Percentiles rank a stretch among this genome's conserved stretches.
Evolutionary conservation across 352 stramenopile genomes (phyloP).

Genomic region (Globisporangium recalcitrans): DNA sequence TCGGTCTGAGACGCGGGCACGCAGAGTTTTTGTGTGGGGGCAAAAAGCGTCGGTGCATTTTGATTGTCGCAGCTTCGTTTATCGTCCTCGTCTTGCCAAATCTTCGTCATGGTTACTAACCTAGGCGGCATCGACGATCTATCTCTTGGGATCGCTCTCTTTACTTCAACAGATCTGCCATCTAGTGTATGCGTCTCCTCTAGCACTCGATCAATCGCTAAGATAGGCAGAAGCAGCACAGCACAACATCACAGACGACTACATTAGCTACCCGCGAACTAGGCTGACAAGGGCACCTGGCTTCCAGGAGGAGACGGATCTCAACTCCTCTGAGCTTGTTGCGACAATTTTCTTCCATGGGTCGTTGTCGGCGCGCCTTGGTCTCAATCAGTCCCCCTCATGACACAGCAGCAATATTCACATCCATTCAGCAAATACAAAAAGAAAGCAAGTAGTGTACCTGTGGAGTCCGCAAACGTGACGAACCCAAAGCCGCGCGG

Average conservation of each 20-base stretch:
- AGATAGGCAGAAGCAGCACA: conserved; percentile 9
- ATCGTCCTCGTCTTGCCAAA: conserved; percentile 15
- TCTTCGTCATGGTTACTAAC: conserved; percentile 47
- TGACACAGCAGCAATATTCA: background rate
- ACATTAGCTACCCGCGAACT: conserved; percentile 24
- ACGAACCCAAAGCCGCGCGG: conserved; percentile 92
- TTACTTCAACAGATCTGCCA: conserved; percentile 89
- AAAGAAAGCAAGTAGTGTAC: conserved; percentile 30
- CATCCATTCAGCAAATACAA: background rate
- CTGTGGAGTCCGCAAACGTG: conserved; percentile 87
- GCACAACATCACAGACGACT: conserved; percentile 15
- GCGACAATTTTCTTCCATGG: background rate
- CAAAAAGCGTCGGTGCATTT: conserved; percentile 23
- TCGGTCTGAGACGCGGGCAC: background rate
- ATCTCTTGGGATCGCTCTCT: conserved; percentile 87
- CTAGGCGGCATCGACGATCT: conserved; percentile 59
- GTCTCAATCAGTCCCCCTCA: background rate
- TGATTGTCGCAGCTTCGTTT: conserved; percentile 19
- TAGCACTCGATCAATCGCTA: conserved; percentile 80
- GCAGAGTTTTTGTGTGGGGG: conserved; percentile 11
- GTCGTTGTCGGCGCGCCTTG: background rate
- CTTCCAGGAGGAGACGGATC: conserved; percentile 11
- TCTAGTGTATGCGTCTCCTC: conserved; percentile 88
- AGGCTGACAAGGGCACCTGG: conserved; percentile 2
- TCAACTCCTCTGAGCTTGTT: conserved; percentile 7